phyloP scores from a whole-genome alignment of 2,329 filamentous ascomycete genomes.

The Bipolaris oryzae region DNA sequence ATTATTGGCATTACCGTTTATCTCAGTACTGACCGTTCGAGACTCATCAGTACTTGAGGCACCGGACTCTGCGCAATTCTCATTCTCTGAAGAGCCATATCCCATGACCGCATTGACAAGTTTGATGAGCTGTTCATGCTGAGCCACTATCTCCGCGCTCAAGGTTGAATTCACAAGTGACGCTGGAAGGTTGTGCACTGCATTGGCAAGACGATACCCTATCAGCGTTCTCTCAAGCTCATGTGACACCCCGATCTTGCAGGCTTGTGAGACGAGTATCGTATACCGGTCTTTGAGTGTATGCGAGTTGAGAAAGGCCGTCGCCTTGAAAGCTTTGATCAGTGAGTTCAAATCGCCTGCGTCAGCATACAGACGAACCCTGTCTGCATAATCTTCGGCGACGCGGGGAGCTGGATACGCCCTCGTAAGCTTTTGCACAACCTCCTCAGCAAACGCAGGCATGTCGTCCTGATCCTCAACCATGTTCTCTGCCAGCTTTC shows the following conservation, averaged over 20 bases:
- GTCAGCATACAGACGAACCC: background rate
- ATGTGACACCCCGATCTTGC: constrained; percentile 20
- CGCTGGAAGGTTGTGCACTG: constrained; percentile 25
- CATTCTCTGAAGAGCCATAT: background rate
- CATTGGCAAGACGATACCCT: constrained; percentile 37
- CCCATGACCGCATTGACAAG: constrained; percentile 27
- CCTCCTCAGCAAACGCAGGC: constrained; percentile 28
- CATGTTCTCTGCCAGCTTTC: constrained; percentile 42
- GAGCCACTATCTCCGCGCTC: constrained; percentile 28
- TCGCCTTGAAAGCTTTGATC: constrained; percentile 27
- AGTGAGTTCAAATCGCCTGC: constrained; percentile 14
- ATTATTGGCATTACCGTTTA: background rate
- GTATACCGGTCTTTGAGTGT: constrained; percentile 41
- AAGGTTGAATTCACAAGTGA: constrained; percentile 26
- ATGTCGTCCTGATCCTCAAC: constrained; percentile 34
- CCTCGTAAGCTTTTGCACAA: constrained; percentile 29
- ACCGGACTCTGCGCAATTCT: background rate
- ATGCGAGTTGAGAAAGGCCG: constrained; percentile 32
- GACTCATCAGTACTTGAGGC: background rate
- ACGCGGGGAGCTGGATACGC: constrained; percentile 14
- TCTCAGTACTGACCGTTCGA: background rate
- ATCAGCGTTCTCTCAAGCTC: constrained; percentile 36
- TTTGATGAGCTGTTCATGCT: constrained; percentile 27
- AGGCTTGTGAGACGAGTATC: constrained; percentile 39
- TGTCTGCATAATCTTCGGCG: background rate